phyloP scores from a whole-genome alignment of 129 eudicot species.

The Arctium lappa region DNA sequence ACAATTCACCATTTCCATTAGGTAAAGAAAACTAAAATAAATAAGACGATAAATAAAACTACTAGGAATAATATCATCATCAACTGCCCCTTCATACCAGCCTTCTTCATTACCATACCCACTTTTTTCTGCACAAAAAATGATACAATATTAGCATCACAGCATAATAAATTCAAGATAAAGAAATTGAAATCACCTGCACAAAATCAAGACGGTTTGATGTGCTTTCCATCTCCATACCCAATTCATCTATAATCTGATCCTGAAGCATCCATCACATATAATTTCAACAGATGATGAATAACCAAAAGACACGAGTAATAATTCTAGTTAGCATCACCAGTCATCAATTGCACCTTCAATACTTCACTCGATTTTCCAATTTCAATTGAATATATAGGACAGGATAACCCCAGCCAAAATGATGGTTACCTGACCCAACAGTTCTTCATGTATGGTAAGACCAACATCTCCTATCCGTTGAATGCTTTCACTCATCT shows the following conservation, averaged over 20 bases:
- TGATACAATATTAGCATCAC: background rate
- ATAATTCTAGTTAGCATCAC: too few relatives aligned
- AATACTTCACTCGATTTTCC: background rate
- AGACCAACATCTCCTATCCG: constrained; percentile 70
- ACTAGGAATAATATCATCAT: background rate
- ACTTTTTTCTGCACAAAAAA: background rate
- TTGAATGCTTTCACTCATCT: constrained; percentile 58
- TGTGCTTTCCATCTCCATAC: constrained; percentile 72
- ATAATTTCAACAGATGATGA: background rate
- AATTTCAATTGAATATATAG: background rate
- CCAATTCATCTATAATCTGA: constrained; percentile 62
- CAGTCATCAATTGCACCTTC: too few relatives aligned
- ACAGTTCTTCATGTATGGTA: constrained; percentile 63
- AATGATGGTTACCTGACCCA: constrained; percentile 41
- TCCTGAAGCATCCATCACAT: constrained; percentile 42
- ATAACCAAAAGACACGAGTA: background rate
- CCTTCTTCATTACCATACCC: background rate
- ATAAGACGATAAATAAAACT: background rate
- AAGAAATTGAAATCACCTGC: constrained; percentile 42
- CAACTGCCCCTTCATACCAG: background rate
- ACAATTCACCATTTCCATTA: background rate
- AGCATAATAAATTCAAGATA: background rate
- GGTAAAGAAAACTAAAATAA: background rate
- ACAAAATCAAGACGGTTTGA: constrained; percentile 78
- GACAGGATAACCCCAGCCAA: background rate